phyloP scores from a whole-genome alignment of 768 basidiomycete species.

The Mycena maculata region DNA sequence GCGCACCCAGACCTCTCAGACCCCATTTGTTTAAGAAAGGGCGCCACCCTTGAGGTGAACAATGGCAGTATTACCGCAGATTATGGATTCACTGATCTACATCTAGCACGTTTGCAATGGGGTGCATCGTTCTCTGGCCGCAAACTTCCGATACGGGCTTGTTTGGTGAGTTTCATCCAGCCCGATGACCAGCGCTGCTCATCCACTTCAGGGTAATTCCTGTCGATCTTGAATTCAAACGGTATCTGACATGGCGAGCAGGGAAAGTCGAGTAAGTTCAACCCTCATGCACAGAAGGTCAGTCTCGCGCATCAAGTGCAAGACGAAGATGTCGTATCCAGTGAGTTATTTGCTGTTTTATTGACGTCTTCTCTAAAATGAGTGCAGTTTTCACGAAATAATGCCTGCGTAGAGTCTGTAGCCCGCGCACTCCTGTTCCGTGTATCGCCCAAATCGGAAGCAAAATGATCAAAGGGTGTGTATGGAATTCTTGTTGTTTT shows the following conservation, averaged over 20 bases:
- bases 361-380: not conserved
- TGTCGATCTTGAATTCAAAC: not conserved
- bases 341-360: conserved; percentile 57
- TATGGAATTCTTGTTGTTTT: not conserved
- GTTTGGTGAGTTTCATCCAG: conserved; percentile 74
- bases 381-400: conserved; percentile 47
- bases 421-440: too few relatives aligned
- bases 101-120: conserved; percentile 87
- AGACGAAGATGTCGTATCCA: conserved; percentile 91
- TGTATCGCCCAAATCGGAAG: too few relatives aligned
- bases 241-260: conserved; percentile 39
- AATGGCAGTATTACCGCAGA: not conserved
- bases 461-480: too few relatives aligned
- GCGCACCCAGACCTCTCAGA: conserved; percentile 91
- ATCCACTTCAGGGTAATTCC: conserved; percentile 14
- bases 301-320: conserved; percentile 85
- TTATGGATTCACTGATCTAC: not conserved
- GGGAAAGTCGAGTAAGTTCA: conserved; percentile 96
- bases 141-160: conserved; percentile 94
- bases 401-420: not conserved
- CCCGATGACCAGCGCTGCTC: not conserved
- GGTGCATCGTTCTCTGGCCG: conserved; percentile 88
- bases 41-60: conserved; percentile 89
- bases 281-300: conserved; percentile 94
- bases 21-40: conserved; percentile 90